Conservation (phyloP, 805 yeast species). For the Suhomyces sp. region DNA sequence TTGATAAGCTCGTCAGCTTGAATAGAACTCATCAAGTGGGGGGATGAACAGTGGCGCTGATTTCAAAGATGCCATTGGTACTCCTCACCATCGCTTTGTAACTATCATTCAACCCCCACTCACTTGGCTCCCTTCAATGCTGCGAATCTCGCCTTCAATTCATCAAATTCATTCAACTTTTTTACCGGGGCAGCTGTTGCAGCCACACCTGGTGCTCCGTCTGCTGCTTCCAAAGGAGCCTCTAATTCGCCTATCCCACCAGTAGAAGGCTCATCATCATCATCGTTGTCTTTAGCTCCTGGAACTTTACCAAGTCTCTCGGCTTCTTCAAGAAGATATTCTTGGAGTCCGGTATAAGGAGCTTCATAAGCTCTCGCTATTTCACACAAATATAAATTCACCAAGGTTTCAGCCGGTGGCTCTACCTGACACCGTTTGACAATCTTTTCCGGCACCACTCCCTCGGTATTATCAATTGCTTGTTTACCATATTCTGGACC, state of each 20-base stretch:
- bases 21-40: no score
- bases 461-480: conserved; percentile 50
- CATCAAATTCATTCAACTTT: conserved; percentile 54
- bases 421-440: conserved; percentile 59
- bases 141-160: conserved; percentile 69
- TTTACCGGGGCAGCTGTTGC: conserved; percentile 12
- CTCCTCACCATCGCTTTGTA: no score
- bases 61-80: no score
- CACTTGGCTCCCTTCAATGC: conserved; percentile 63
- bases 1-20: no score
- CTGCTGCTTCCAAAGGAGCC: conserved; percentile 15
- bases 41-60: no score
- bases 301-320: conserved; percentile 9
- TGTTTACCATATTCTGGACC: conserved; percentile 64
- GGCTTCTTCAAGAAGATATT: conserved; percentile 22
- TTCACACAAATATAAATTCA: conserved; percentile 68
- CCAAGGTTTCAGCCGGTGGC: conserved; percentile 67
- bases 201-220: conserved; percentile 9
- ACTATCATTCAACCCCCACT: no score
- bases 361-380: conserved; percentile 79
- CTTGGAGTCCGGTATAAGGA: conserved; percentile 59
- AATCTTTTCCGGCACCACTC: conserved; percentile 67
- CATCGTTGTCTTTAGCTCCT: conserved; percentile 19
- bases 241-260: conserved; percentile 19
- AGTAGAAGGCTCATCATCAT: conserved; percentile 19